Conservation (phyloP, 371 early-diverging fungal genomes). For the Rhizomucor pusillus region DNA sequence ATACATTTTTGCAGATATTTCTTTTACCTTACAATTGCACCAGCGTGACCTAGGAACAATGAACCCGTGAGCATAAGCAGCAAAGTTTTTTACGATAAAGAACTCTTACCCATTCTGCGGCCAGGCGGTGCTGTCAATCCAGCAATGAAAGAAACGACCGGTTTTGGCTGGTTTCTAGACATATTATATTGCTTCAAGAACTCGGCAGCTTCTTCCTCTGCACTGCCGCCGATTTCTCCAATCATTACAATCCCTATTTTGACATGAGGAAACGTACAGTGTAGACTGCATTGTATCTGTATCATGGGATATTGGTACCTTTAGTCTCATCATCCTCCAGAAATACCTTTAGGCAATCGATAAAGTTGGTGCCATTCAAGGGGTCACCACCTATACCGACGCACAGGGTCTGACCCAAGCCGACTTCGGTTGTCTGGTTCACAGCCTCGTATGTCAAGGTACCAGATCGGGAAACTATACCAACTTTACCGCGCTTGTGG, state of each 20-base stretch:
- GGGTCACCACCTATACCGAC: conserved; percentile 99
- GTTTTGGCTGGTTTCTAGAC: conserved; percentile 79
- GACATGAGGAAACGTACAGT: not conserved
- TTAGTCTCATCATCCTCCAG: conserved; percentile 94
- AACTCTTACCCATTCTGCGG: conserved; percentile 83
- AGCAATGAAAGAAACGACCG: conserved; percentile 98
- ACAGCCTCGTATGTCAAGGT: conserved; percentile 99
- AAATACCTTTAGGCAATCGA: conserved; percentile 94
- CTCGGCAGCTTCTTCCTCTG: conserved; percentile 98
- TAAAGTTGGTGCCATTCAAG: conserved; percentile 99
- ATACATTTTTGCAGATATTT: too few relatives aligned
- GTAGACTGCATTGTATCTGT: not conserved
- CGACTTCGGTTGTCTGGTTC: conserved; percentile 93
- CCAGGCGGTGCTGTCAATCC: conserved; percentile 99
- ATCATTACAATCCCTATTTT: conserved; percentile 83
- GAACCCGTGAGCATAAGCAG: conserved; percentile 1
- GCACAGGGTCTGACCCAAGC: conserved; percentile 95
- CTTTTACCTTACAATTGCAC: conserved; percentile 99
- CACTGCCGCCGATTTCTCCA: conserved; percentile 95
- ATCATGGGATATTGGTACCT: conserved; percentile 51
- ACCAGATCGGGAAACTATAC: conserved; percentile 98
- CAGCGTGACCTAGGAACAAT: conserved; percentile 80
- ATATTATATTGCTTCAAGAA: conserved; percentile 93
- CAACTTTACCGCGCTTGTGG: conserved; percentile 93
- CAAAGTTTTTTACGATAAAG: not conserved